These are phyloP conservation scores for Arctium minus DNA, from an alignment of 129 eudicot genomes.

Conservation along the genomic window DNA sequence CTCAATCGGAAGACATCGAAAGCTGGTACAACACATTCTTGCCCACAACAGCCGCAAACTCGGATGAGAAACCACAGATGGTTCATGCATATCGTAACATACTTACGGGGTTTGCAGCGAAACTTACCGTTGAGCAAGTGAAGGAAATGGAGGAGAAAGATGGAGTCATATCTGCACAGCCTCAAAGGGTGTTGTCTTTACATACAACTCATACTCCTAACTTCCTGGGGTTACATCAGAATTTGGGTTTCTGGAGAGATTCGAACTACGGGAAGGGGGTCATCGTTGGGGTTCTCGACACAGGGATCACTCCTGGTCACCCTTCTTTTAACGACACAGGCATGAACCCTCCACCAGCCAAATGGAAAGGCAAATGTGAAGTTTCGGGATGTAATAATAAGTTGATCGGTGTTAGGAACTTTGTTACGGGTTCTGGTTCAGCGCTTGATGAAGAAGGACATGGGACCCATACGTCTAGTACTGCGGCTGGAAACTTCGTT, in stretches of 20 bases:
- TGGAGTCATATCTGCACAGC: constrained; percentile 36
- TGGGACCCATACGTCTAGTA: constrained; percentile 45
- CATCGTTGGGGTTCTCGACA: constrained; percentile 34
- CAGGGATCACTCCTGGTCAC: constrained; percentile 33
- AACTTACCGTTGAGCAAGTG: constrained; percentile 24
- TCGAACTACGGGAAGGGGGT: constrained; percentile 37
- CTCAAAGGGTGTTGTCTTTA: constrained; percentile 30
- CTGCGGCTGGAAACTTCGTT: constrained; percentile 50
- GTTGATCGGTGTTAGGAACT: constrained; percentile 30
- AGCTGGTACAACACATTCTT: constrained; percentile 39
- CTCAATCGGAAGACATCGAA: constrained; percentile 18
- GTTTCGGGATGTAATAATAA: constrained; percentile 32
- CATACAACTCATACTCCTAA: constrained; percentile 46
- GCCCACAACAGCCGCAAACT: constrained; percentile 10
- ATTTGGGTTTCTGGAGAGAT: constrained; percentile 32
- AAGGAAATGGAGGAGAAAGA: constrained; percentile 24
- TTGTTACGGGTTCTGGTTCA: background rate
- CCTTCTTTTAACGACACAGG: constrained; percentile 37
- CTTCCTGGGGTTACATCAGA: constrained; percentile 38
- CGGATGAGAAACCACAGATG: constrained; percentile 14
- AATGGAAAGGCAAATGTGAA: constrained; percentile 45
- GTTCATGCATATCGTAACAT: constrained; percentile 32
- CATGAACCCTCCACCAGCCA: constrained; percentile 38
- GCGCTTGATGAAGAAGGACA: constrained; percentile 39
- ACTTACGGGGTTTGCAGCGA: constrained; percentile 39